Conservation (phyloP, 225 moss, liverwort and hornwort genomes). For the Marchantia paleacea region DNA sequence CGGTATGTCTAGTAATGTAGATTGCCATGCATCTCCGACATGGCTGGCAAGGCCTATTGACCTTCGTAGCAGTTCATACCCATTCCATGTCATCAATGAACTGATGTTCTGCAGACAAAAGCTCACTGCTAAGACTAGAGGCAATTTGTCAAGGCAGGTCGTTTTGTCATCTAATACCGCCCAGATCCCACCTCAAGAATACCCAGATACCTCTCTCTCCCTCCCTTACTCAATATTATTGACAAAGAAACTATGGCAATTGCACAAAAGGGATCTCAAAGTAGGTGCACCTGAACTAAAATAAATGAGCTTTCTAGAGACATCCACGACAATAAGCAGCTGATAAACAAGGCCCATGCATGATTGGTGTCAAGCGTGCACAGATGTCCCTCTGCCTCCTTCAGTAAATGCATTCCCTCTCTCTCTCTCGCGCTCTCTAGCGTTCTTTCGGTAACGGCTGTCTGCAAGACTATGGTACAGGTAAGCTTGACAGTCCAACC, state of each 20-base stretch:
- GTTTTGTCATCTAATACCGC: neutral
- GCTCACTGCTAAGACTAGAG: conserved; percentile 16
- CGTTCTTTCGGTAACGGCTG: conserved; percentile 9
- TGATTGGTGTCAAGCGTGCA: conserved; percentile 4
- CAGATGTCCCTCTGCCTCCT: conserved; percentile 19
- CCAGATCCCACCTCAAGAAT: conserved; percentile 13
- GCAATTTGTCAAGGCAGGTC: conserved; percentile 13
- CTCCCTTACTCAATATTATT: conserved; percentile 12
- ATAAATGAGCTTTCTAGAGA: conserved; percentile 14
- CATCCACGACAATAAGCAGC: conserved; percentile 17
- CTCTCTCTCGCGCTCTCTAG: conserved; percentile 9
- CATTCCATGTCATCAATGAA: neutral
- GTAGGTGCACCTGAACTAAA: conserved; percentile 21
- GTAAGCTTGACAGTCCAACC: conserved; percentile 31
- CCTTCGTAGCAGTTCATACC: neutral
- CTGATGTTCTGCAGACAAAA: conserved; percentile 16
- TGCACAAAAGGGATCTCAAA: conserved; percentile 21
- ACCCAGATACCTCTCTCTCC: conserved; percentile 18
- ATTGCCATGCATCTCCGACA: conserved; percentile 4
- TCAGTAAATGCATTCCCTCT: conserved; percentile 2
- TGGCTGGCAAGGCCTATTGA: neutral
- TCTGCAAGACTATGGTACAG: conserved; percentile 25
- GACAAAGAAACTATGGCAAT: neutral
- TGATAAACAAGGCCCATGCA: conserved; percentile 15
- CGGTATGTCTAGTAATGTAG: neutral